Base-by-base conservation (phyloP, 805 yeast species). In the Alloascoidea africana region DNA sequence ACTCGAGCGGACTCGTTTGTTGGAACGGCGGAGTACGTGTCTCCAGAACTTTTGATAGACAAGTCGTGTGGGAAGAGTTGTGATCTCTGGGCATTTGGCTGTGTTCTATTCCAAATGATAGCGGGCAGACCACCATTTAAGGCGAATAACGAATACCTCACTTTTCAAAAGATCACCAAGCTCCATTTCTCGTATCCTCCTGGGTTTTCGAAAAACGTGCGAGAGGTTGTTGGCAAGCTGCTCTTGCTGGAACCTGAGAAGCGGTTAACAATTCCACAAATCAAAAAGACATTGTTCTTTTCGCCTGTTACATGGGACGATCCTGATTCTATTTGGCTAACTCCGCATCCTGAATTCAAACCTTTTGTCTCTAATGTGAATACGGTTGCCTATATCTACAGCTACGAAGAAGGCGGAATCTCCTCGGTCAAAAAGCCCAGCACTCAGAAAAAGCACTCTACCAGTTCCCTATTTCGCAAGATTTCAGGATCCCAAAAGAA, bases 1-100 rank as follows among this genome's bases (percentile, higher is more conserved):
- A 60, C 53, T 27, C 58, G 63, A 13, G 57, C 63, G 14, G 51
- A 52, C 4, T 86, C 96, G 0, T 91, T 89, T 62, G 97, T 89
- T 2, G 98, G 98, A 0, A 89, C 98, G 1, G 97, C 97, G 0
- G 96, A 87, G 52, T 87, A 87, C 51, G 96, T 91, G 2, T 78
- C 94, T 0, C 98, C 97, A 0, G 98, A 91, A 54, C 60, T 91
- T 32, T 62, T 91, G 36, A 69, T 75, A 36, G 66, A 72, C 48
- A 91, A 87, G 53, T 64, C 70, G 27, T 84, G 94, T 51, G 91
- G 94, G 14, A 81, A 74, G 50, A 79, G 78, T 44, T 68, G 89
- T 19, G 96, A 86, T 54, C 57, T 83, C n/a, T 86, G 96, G 96
- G 95, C 96, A 1, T 55, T 85, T 39, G 96, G 95, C 1, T 86